Conservation (phyloP, 1,284 basidiomycete genomes). For the Limonomyces culmigenus region DNA sequence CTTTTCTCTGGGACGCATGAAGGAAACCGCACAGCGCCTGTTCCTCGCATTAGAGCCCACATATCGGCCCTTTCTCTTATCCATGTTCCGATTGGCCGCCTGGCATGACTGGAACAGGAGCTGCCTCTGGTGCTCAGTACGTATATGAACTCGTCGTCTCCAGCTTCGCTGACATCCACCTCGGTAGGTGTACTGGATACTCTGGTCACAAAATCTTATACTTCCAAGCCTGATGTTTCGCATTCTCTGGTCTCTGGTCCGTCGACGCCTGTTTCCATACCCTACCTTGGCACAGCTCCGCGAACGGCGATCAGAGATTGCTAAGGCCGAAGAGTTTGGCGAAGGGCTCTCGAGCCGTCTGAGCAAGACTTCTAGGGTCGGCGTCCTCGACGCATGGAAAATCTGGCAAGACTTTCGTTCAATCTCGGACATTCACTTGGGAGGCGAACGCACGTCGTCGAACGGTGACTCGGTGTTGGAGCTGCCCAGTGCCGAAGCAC, state of each 20-base stretch:
- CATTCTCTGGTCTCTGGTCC: slow-evolving; percentile 29
- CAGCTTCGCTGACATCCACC: not conserved
- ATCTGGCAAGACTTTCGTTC: slow-evolving; percentile 17
- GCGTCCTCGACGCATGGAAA: slow-evolving; percentile 34
- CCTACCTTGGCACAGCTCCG: slow-evolving; percentile 36
- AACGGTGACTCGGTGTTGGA: slow-evolving; percentile 4
- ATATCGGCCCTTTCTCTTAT: slow-evolving; percentile 27
- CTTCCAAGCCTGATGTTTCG: slow-evolving; percentile 31
- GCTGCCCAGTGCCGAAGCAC: not conserved
- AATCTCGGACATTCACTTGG: slow-evolving; percentile 6
- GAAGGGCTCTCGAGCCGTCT: slow-evolving; percentile 28
- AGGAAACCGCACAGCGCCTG: slow-evolving; percentile 33
- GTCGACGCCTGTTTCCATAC: slow-evolving; percentile 31
- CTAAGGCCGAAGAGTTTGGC: slow-evolving; percentile 32
- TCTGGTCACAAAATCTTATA: slow-evolving; percentile 44
- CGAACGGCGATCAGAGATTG: slow-evolving; percentile 27
- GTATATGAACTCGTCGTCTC: slow-evolving; percentile 11
- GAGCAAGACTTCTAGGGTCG: slow-evolving; percentile 25
- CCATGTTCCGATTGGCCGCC: slow-evolving; percentile 26
- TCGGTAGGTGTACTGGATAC: slow-evolving; percentile 36
- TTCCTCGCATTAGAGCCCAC: slow-evolving; percentile 33
- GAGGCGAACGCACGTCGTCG: slow-evolving; percentile 8
- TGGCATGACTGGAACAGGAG: slow-evolving; percentile 37
- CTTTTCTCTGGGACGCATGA: slow-evolving; percentile 36
- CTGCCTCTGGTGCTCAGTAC: slow-evolving; percentile 29